Percentiles rank a stretch among this genome's conserved stretches.
Conservation (phyloP, 306 rosid genomes). For the Abrus pulchellus region DNA sequence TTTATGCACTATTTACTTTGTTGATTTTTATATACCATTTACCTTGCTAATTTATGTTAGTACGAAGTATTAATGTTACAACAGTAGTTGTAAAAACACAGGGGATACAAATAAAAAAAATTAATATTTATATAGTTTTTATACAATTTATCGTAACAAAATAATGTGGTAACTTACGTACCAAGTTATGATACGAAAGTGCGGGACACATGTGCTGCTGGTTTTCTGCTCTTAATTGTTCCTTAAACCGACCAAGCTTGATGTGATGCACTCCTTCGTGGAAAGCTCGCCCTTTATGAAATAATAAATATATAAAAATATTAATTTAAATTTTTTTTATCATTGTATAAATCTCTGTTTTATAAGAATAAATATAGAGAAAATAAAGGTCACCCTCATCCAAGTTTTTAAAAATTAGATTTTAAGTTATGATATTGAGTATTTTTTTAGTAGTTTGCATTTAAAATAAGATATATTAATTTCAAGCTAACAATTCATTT, state of each 20-base stretch:
- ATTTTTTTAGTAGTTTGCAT: background rate
- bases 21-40: too few relatives aligned
- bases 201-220: background rate
- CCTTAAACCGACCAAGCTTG: conserved; percentile 19
- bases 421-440: background rate
- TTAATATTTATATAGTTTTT: too few relatives aligned
- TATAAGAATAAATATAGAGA: too few relatives aligned
- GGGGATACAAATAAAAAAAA: background rate
- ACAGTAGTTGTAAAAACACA: background rate
- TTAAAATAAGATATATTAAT: background rate
- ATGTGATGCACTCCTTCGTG: background rate
- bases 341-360: background rate
- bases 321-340: background rate
- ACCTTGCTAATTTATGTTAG: too few relatives aligned
- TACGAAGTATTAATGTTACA: too few relatives aligned
- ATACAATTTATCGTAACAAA: too few relatives aligned
- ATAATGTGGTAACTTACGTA: background rate
- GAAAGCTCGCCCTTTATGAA: too few relatives aligned
- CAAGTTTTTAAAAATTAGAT: too few relatives aligned
- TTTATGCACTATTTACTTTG: too few relatives aligned
- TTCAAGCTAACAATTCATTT: background rate
- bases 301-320: too few relatives aligned
- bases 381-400: too few relatives aligned
- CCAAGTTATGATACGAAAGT: background rate
- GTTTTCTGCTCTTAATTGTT: background rate